phyloP scores from a whole-genome alignment of 768 basidiomycete genomes.

The Lyophyllum semitale region DNA sequence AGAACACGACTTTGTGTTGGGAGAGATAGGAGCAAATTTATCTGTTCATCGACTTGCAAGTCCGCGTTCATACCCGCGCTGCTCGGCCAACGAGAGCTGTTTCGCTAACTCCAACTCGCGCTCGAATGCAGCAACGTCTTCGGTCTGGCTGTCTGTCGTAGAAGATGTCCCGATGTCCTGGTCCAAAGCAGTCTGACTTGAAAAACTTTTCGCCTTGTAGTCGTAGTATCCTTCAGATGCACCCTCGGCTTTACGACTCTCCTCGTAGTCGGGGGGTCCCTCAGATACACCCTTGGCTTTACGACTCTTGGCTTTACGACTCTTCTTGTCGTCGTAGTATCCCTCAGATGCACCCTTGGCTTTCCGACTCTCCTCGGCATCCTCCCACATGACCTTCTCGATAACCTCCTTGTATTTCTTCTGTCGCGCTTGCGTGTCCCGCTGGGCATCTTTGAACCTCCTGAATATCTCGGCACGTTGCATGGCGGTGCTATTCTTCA shows the following conservation, averaged over 20 bases:
- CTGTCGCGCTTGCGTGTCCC: conserved; percentile 31
- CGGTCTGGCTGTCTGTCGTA: conserved; percentile 1
- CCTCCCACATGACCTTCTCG: conserved; percentile 29
- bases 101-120: conserved; percentile 34
- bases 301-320: neutral
- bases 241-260: neutral
- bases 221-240: neutral
- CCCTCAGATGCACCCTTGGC: neutral
- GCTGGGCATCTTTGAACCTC: conserved; percentile 37
- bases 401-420: conserved; percentile 33
- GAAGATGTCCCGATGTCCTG: neutral
- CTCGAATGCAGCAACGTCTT: conserved; percentile 22
- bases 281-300: neutral
- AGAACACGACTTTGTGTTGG: no score
- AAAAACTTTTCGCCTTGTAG: neutral
- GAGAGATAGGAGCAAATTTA: no score
- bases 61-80: conserved; percentile 23
- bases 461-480: conserved; percentile 34
- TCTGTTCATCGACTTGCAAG: conserved; percentile 7
- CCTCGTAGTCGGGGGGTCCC: neutral
- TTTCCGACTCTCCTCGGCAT: conserved; percentile 9
- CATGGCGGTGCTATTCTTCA: conserved; percentile 30
- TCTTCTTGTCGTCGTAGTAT: neutral
- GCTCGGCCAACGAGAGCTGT: conserved; percentile 35
- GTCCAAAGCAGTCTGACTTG: neutral